A percentile compares a stretch with the other conserved stretches of the same genome.
Evolutionary conservation across 805 yeast species (phyloP).

Genomic region (Kodamaea leandrae): DNA sequence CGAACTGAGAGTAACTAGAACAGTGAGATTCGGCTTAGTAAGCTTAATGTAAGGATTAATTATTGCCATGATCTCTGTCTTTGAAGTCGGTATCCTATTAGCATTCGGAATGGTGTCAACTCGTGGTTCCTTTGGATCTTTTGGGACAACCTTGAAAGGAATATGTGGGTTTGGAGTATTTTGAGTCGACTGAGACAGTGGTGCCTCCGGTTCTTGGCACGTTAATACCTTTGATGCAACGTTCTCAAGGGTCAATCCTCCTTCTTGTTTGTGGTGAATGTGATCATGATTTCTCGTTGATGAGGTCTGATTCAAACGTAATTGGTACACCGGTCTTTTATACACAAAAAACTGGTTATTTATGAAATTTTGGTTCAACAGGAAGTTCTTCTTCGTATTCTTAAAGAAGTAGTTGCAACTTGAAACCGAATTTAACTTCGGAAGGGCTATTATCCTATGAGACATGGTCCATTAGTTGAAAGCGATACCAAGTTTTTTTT

Average conservation of each 20-base stretch:
- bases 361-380: constrained; percentile 32
- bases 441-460: constrained; percentile 15
- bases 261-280: not conserved
- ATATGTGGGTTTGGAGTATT: constrained; percentile 22
- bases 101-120: not conserved
- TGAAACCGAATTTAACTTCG: constrained; percentile 15
- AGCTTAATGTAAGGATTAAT: constrained; percentile 68
- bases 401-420: constrained; percentile 37
- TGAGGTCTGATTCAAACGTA: constrained; percentile 3
- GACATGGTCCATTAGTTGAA: constrained; percentile 15
- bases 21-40: constrained; percentile 87
- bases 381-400: constrained; percentile 29
- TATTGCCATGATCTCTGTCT: constrained; percentile 32
- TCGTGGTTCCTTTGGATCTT: constrained; percentile 20
- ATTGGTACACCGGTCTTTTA: constrained; percentile 6
- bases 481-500: constrained; percentile 1
- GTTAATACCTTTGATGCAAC: constrained; percentile 45
- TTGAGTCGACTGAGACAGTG: constrained; percentile 19
- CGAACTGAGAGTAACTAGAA: constrained; percentile 84
- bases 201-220: constrained; percentile 41
- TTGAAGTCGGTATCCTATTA: constrained; percentile 5
- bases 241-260: constrained; percentile 20
- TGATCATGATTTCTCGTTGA: not conserved
- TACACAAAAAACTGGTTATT: constrained; percentile 26
- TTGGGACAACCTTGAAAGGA: constrained; percentile 59